phyloP scores from a whole-genome alignment of 768 basidiomycete genomes.

The Amanita exitialis region DNA sequence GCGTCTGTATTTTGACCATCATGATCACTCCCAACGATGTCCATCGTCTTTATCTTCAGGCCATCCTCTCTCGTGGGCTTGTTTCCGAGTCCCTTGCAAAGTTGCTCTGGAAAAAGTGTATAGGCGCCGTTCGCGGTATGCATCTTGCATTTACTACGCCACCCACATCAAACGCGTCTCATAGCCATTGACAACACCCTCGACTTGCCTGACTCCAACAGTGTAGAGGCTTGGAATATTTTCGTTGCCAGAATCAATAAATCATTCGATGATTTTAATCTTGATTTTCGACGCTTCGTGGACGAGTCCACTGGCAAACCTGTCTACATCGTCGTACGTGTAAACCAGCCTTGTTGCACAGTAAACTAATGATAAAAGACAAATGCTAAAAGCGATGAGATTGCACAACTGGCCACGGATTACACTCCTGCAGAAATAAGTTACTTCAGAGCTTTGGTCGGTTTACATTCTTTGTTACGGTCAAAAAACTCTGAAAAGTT shows the following conservation, averaged over 20 bases:
- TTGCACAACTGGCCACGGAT: slow-evolving; percentile 79
- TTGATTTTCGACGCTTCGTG: slow-evolving; percentile 55
- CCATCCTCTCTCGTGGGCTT: slow-evolving; percentile 60
- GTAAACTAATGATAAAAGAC: slow-evolving; percentile 37
- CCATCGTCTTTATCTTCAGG: slow-evolving; percentile 70
- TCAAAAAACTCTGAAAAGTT: neutral
- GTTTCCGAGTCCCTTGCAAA: slow-evolving; percentile 58
- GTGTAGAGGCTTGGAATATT: slow-evolving; percentile 41
- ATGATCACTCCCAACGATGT: slow-evolving; percentile 54
- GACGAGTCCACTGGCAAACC: slow-evolving; percentile 59
- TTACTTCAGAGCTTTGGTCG: slow-evolving; percentile 76
- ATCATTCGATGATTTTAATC: slow-evolving; percentile 56
- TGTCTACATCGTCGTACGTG: slow-evolving; percentile 60
- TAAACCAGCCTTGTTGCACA: neutral
- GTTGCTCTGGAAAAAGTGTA: slow-evolving; percentile 56
- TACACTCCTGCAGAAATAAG: slow-evolving; percentile 72
- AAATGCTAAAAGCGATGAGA: slow-evolving; percentile 70
- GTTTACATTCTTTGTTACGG: slow-evolving; percentile 14
- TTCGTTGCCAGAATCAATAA: slow-evolving; percentile 54
- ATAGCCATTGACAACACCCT: slow-evolving; percentile 45
- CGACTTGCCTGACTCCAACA: slow-evolving; percentile 30
- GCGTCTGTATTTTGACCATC: slow-evolving; percentile 12
- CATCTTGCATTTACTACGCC: slow-evolving; percentile 2
- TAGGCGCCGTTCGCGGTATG: slow-evolving; percentile 58
- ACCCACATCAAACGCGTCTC: slow-evolving; percentile 6